Evolutionary conservation across 2,329 filamentous ascomycete genomes (phyloP), one percentile per base, ranked within the genome.

Genomic region (Epichloe typhina): DNA sequence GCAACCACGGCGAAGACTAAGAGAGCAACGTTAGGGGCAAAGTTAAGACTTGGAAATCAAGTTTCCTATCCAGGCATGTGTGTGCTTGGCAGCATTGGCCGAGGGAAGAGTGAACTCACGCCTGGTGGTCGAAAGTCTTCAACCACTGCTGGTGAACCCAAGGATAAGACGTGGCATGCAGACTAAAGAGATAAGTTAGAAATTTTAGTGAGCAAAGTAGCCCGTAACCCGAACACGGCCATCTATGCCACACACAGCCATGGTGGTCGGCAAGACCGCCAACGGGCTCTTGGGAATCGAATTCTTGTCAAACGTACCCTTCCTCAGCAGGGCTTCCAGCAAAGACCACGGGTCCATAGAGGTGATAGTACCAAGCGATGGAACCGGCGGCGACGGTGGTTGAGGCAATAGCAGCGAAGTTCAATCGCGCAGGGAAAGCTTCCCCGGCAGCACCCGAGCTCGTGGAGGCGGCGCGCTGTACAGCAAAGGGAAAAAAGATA

Each of bases 71-170:
- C 40, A n/a, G 19, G 12, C 47, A 33, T 21, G 36, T 43, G 17
- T 46, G 45, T 43, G 39, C 23, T 23, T 26, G 15, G 11, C 37
- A 36, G 21, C 46, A 41, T 33, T 47, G 35, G 49, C 26, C 23
- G 26, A 23, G n/a, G 37, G 9, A 13, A 13, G 12, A 4, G 8
- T 21, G 6, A 48, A 46, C 88, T 84, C 84, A 95, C 87, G 89
- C 84, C 73, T 86, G 84, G 74, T 97, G 91, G 66, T 98, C 93
- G 69, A 91, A 98, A 61, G 93, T 96, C 80, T 95, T 96, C 71
- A 82, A 76, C 79, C 84, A 89, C 73, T 93, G 84, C 67, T 82
- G 67, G 73, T 98, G 93, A 64, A 93, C 90, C 93, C 93, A 98
- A 56, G 93, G 93, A 72, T 97, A 97, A 64, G 83, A 72, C 56